Base-by-base conservation (phyloP, 306 rosid genomes). In the Cucumis sativus region DNA sequence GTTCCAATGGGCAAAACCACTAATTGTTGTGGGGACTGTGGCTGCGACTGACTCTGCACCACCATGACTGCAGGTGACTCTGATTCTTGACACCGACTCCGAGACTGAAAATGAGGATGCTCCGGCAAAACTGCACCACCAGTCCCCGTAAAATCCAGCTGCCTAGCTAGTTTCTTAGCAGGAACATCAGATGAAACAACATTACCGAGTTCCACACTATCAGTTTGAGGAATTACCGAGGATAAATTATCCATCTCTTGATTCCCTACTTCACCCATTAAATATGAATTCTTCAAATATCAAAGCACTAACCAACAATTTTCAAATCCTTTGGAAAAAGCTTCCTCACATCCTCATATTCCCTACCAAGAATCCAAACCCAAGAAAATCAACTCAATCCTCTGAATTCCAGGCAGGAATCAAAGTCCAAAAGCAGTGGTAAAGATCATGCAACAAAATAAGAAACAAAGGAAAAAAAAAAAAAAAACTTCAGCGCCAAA, bases 151-250 rank as follows among this genome's bases (percentile, higher is more conserved):
- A 76, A 76, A 37, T 76, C 57, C 79, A 76, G 69, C 79, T 76
- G 79, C 56, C 79, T 57, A 35, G 67, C 78, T 35, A 75, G 78
- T 23, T 39, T 76, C 70, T 58, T 76, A 39, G 69, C 41, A 76
- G 69, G 56, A 76, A 76, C 55, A 7, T 76, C 79, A 21, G 25
- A 59, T 7, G 70, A 40, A 43, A 7, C 56, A 35, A 28, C 69
- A 20, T 35, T n/a, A n/a, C 47, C 57, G 23, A 25, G 77, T 35
- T 35, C 63, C 77, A 11, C 52, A 57, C 55, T 43, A 59, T 41
- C 69, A 20, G 79, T 57, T 59, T 76, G 57, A 59, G 55, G 41
- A 58, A 21, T 76, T 41, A 18, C 4, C 79, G 70, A 41, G 25
- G 68, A 2, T 3, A 59, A 58, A 40, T 76, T 18, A 15, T 60